Evolutionary conservation across 306 rosid species (phyloP).

Genomic region (Geum urbanum): DNA sequence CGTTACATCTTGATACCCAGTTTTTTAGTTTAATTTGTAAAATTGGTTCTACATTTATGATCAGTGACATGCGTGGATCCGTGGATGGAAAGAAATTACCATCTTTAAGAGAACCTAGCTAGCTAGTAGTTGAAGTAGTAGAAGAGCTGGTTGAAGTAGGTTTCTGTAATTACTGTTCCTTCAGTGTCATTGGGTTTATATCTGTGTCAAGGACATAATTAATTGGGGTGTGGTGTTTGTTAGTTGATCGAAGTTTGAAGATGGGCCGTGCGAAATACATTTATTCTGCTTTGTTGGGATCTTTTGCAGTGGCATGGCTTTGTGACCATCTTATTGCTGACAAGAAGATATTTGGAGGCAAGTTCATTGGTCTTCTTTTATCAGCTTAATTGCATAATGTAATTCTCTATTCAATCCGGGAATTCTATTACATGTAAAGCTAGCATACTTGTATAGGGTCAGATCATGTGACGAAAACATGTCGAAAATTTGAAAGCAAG

Average conservation of each 20-base stretch:
- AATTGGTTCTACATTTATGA: neutral
- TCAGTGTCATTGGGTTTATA: neutral
- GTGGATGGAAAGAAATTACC: neutral
- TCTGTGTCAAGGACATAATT: neutral
- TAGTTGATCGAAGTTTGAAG: conserved; percentile 20
- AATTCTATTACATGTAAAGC: neutral
- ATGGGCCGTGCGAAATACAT: conserved; percentile 55
- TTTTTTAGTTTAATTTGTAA: neutral
- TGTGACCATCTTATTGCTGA: conserved; percentile 50
- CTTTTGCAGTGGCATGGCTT: conserved; percentile 52
- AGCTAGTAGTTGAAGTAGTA: neutral
- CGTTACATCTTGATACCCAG: neutral
- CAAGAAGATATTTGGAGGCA: conserved; percentile 73
- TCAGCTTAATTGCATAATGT: neutral
- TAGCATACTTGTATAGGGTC: neutral
- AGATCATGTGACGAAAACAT: neutral
- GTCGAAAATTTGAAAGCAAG: neutral
- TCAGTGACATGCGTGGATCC: neutral
- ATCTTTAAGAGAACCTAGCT: neutral
- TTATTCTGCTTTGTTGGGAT: conserved; percentile 34
- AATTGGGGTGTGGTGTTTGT: neutral
- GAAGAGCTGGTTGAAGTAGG: neutral
- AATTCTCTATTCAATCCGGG: neutral
- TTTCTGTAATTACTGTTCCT: neutral
- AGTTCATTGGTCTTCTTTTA: conserved; percentile 6